Evolutionary conservation across 306 rosid genomes (phyloP).

Genomic region (Datisca glomerata): DNA sequence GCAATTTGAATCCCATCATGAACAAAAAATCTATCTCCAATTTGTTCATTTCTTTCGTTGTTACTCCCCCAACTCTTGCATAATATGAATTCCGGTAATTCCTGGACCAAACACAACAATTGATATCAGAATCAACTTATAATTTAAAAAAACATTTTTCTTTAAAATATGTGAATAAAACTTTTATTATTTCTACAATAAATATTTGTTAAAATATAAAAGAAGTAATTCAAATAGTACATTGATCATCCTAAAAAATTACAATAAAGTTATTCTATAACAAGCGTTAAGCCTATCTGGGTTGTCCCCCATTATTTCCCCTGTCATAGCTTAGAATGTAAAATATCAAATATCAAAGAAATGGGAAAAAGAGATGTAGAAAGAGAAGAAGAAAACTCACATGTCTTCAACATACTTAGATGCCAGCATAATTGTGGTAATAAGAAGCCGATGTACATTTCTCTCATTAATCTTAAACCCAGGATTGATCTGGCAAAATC

Average conservation of each 20-base stretch:
- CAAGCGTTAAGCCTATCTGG: too few species aligned
- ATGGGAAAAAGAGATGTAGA: too few species aligned
- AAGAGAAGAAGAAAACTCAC: conserved; percentile 30
- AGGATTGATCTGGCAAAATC: conserved; percentile 68
- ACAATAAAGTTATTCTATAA: too few species aligned
- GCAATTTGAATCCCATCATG: conserved; percentile 82
- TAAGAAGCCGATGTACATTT: conserved; percentile 81
- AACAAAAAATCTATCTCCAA: conserved; percentile 82
- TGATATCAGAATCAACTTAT: not conserved
- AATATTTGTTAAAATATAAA: too few species aligned
- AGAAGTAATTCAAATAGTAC: too few species aligned
- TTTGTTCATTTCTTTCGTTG: conserved; percentile 56
- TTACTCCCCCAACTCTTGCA: conserved; percentile 85
- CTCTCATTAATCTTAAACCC: conserved; percentile 46
- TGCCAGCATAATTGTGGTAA: conserved; percentile 90
- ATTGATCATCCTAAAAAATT: too few species aligned
- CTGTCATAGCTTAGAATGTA: too few species aligned
- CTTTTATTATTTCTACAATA: too few species aligned
- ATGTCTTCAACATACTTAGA: conserved; percentile 87
- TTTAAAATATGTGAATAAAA: too few species aligned
- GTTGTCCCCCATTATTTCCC: too few species aligned
- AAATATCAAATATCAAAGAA: too few species aligned
- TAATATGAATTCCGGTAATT: conserved; percentile 79
- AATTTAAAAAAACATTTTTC: too few species aligned
- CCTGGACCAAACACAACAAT: conserved; percentile 29